Evolutionary conservation across 1,284 basidiomycete genomes (phyloP), one percentile per base, ranked within the genome.

Genomic region (Cryptococcus wingfieldii): DNA sequence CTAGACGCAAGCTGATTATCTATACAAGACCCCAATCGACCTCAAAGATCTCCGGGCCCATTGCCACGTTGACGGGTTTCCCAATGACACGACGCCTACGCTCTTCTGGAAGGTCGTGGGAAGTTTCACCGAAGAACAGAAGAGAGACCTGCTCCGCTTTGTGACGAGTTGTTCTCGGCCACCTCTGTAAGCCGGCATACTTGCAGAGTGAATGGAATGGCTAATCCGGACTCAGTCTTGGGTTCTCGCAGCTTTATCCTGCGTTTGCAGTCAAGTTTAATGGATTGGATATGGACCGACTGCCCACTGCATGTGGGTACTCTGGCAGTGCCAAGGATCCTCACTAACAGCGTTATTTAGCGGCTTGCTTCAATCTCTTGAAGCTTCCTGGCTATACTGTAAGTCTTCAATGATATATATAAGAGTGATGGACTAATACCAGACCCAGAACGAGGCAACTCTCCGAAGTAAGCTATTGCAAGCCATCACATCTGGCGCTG

Each of bases 91-190:
- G 13, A 89, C 88, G 0, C 86, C 94, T 34, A 72, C 81, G 45
- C 70, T 82, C 48, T 93, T 93, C 71, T 92, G 89, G 89, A 83
- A 81, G 64, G 78, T 78, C 16, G 75, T 80, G 43, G 64, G 70
- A 28, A 58, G 60, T 1, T 75, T 78, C 58, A 62, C 60, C 12
- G 66, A 89, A 81, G 86, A 90, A 25, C 82, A 92, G 56, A 81
- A 86, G 43, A 79, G 83, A 28, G 86, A 83, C 2, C 78, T 96
- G 56, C 74, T 97, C 51, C 83, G 89, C 5, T 97, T 96, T 68
- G 93, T 90, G 16, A 96, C 93, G 8, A 89, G 88, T 59, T 95
- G 91, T 68, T 88, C 89, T 61, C 82, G 92, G 12, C 91, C 93
- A 0, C 93, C 93, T 0, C 77, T 97, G 83, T 89, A 67, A 67